Conservation (phyloP, 768 basidiomycete species). For the Hebeloma cylindrosporum region DNA sequence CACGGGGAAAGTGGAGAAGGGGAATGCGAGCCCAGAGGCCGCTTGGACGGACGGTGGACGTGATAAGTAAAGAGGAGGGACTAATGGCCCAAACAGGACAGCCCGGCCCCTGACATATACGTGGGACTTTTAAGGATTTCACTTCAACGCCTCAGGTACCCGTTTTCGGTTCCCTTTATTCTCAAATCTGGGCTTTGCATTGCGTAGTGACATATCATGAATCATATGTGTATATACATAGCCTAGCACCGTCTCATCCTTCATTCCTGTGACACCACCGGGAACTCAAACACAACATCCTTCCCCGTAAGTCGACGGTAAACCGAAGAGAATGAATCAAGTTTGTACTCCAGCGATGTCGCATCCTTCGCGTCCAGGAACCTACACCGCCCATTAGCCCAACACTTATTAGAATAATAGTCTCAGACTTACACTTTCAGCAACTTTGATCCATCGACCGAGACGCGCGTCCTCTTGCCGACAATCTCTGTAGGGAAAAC, state of each 20-base stretch:
- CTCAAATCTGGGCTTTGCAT: constrained; percentile 5
- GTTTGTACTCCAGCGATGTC: constrained; percentile 98
- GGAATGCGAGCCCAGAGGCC: constrained; percentile 40
- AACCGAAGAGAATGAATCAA: constrained; percentile 98
- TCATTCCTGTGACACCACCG: constrained; percentile 72
- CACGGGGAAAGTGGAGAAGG: constrained; percentile 16
- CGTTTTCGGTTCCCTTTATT: constrained; percentile 9
- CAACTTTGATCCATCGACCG: constrained; percentile 91
- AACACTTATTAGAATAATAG: constrained; percentile 6
- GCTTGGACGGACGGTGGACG: constrained; percentile 42
- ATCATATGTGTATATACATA: constrained; percentile 19
- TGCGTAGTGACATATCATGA: constrained; percentile 5
- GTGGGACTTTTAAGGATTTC: constrained; percentile 29
- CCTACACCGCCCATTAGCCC: constrained; percentile 41
- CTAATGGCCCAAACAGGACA: constrained; percentile 27
- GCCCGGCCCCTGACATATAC: constrained; percentile 33
- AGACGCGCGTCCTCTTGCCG: constrained; percentile 95
- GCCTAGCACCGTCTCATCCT: too few relatives aligned
- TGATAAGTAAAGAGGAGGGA: constrained; percentile 27
- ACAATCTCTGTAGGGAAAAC: constrained; percentile 99
- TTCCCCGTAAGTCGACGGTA: constrained; percentile 96
- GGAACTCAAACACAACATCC: constrained; percentile 95
- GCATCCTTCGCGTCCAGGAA: constrained; percentile 98
- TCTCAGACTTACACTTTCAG: constrained; percentile 86
- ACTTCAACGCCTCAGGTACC: constrained; percentile 14